Percentiles rank a stretch among this genome's conserved stretches.
These are phyloP conservation scores for Candida peoriensis DNA, from an alignment of 805 yeast species.

Conservation along the genomic window DNA sequence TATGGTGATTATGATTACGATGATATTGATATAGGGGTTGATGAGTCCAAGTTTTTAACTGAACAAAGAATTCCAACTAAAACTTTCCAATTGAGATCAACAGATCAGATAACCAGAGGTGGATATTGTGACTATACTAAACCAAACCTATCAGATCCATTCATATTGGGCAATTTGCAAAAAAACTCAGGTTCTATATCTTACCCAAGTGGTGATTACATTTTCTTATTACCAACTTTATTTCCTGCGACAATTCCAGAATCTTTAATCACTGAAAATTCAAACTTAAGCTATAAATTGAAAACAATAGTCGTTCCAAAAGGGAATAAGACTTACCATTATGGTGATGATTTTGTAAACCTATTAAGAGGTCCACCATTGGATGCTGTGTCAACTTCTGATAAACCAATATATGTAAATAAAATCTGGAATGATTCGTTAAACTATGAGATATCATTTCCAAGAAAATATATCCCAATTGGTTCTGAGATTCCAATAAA, in stretches of 20 bases:
- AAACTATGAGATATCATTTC: conserved; percentile 67
- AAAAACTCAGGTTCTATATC: conserved; percentile 8
- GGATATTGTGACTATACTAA: conserved; percentile 10
- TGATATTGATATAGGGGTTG: conserved; percentile 4
- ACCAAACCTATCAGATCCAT: conserved; percentile 10
- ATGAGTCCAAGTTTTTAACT: conserved; percentile 9
- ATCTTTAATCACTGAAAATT: conserved; percentile 46
- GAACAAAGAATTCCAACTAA: conserved; percentile 13
- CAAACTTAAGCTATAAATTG: conserved; percentile 40
- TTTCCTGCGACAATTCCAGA: conserved; percentile 64
- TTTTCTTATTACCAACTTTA: conserved; percentile 58
- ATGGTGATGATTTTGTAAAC: conserved; percentile 30
- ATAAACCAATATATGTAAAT: conserved; percentile 74
- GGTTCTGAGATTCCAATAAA: conserved; percentile 57
- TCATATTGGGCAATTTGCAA: conserved; percentile 12
- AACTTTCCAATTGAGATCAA: conserved; percentile 8
- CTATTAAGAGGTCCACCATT: conserved; percentile 38
- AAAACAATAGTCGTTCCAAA: conserved; percentile 26
- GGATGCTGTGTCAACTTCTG: conserved; percentile 34
- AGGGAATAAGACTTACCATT: conserved; percentile 26
- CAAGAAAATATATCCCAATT: conserved; percentile 61
- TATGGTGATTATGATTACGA: conserved; percentile 11
- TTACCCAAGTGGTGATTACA: conserved; percentile 61
- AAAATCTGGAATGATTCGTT: conserved; percentile 69
- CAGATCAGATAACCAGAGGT: conserved; percentile 14